Evolutionary conservation across 352 stramenopile species (phyloP), one percentile per base, ranked within the genome.

Genomic region (Lagenidium giganteum): DNA sequence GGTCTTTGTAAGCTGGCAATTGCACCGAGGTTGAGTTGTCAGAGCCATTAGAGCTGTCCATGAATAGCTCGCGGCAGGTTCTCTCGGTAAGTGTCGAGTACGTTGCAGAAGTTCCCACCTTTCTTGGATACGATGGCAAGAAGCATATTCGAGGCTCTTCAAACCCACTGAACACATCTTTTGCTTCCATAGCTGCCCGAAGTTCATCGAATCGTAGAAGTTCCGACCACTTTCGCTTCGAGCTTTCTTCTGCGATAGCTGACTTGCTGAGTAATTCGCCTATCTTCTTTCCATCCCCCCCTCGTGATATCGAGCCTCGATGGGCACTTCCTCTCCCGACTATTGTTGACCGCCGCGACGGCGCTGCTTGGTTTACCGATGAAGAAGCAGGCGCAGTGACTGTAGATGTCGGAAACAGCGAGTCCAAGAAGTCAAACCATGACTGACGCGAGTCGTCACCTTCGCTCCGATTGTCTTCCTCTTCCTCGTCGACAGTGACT

Each of bases 161-260:
- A 38, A 94, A 94, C 0, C 82, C 82, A 38, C 72, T 89, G n/a
- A 94, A 85, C 9, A 89, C 70, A 38, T 94, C 82, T 24, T 92
- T 92, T 1, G 67, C 69, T 32, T 92, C 79, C 8, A 94, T 82
- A 2, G 70, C 75, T 3, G 65, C 67, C 8, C 67, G 60, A 5
- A 94, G 36, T 25, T 90, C 70, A 31, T 94, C 82, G 33, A 75
- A 86, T 8, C 79, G 64, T 20, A 91, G 43, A 23, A 94, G 31
- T 17, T 92, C 77, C 25, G 76, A 54, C 82, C 82, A 94, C 33
- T 88, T 87, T 0, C 51, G 59, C 23, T 57, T 47, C 8, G 77
- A 64, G 14, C 72, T 87, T 31, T 83, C 75, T 0, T 61, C 64
- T 0, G 82, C 73, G 25, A 89, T 48, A 23, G 84, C 53, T 5